Base-by-base conservation (phyloP, 768 basidiomycete genomes). In the Termitomyces sp. region DNA sequence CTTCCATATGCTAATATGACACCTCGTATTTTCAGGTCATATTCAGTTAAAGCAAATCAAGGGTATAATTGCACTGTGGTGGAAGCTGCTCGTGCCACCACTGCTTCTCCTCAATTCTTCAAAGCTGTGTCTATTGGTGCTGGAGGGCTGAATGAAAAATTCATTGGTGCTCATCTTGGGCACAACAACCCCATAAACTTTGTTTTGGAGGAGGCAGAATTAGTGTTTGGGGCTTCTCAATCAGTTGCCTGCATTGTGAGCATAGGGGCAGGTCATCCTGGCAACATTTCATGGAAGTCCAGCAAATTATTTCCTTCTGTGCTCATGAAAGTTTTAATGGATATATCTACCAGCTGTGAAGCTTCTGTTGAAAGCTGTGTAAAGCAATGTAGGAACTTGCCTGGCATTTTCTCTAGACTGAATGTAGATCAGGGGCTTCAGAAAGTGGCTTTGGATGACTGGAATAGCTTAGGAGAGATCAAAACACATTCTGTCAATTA, bases 391-490 rank as follows among this genome's bases (percentile, higher is more conserved):
- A 12, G 11, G 17, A n/a, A 52, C 29, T n/a, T 52, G 12, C 50
- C 50, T 36, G 34, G 31, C 2, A 32, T 45, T 29, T 56, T 46
- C 12, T 50, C 15, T 31, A 50, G 56, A 17, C 29, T 57, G 14
- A 57, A 42, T 49, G 57, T 57, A 5, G 46, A 57, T 17, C 46
- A 57, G 15, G 57, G 57, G 1, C 20, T 57, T 10, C 57, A 57
- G 15, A 37, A 9, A 0, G 29, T 50, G 20, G 20, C 20, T 25
- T 25, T 25, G 20, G 20, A 25, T 31, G 43, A 57, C 8, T 57
- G 42, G 56, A 43, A 42, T 15, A 32, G 14, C 8, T 17, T 37
- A 8, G 34, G 50, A 10, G 34, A 52, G 0, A 37, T 52, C 11
- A 52, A 52, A 34, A 20, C 50, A 34, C 50, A 52, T 52, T 52